Evolutionary conservation across 352 stramenopile species (phyloP).

Genomic region (Saprolegnia parasitica): DNA sequence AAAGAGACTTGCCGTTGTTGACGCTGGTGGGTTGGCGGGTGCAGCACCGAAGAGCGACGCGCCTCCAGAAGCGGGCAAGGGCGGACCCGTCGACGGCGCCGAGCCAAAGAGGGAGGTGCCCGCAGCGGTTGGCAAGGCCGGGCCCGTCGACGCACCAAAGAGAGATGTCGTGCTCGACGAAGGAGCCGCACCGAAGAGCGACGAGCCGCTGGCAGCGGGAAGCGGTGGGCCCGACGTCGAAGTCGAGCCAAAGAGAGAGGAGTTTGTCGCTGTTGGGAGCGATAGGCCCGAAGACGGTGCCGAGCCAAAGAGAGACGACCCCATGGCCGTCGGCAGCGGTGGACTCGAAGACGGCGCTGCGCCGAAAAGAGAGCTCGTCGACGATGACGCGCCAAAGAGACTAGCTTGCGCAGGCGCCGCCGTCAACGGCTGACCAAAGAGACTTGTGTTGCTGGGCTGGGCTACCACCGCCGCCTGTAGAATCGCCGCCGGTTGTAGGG

Average conservation of each 20-base stretch:
- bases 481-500: slow-evolving; percentile 1
- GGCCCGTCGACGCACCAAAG: background rate
- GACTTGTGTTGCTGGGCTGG: background rate
- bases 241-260: background rate
- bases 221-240: background rate
- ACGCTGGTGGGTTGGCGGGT: background rate
- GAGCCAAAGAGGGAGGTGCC: slow-evolving; percentile 1
- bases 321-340: too few relatives aligned
- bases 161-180: too few relatives aligned
- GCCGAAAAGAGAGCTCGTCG: background rate
- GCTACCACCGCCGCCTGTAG: background rate
- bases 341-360: background rate
- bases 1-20: background rate
- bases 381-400: background rate
- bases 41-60: background rate
- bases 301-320: background rate
- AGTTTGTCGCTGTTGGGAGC: background rate
- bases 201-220: background rate
- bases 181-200: background rate
- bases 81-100: background rate
- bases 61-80: background rate
- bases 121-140: background rate
- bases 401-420: background rate
- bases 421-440: slow-evolving; percentile 6
- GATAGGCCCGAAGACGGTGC: background rate